Evolutionary conservation across 2,329 filamentous ascomycete species (phyloP), one percentile per base, ranked within the genome.

Genomic region (Claviceps digitariae): DNA sequence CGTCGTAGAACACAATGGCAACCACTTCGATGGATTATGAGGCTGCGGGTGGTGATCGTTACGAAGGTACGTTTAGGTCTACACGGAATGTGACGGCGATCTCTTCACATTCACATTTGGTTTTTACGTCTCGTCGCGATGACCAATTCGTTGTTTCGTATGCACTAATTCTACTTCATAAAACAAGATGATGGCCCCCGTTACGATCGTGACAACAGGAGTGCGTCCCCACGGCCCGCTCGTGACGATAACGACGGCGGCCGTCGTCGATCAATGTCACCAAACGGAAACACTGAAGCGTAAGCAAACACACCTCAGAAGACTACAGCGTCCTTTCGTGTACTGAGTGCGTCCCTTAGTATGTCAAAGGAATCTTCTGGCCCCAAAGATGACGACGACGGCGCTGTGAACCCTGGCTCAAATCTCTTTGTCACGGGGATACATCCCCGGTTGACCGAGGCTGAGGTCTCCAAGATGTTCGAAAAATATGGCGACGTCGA

Each of bases 351-450:
- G 8, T 29, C n/a, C 15, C 4, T 20, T 4, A 74, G 74, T 62
- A 71, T 70, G 56, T 69, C 72, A 54, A 81, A 81, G 64, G 78
- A 78, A 52, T 73, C 76, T 47, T 73, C 74, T 54, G 75, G 71
- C 59, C 67, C 68, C 56, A 69, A 68, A 58, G 73, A 74, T 43
- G 88, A 81, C 57, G 89, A 94, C 62, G 85, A 88, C 63, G 86
- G 86, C 61, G 85, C 90, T 58, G 68, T 86, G 66, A 98, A 98
- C 74, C 87, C 90, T 58, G 93, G 93, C 62, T 96, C 93, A 61
- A 98, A 98, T 75, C 86, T 98, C 56, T 98, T 98, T 70, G 93
- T 98, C 60, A 98, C 93, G 58, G 93, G 93, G 62, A 98, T 98
- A 60, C 90, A 97, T 69, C 93, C 93, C 54, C 87, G 87, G 64